Percentiles rank a stretch among this genome's conserved stretches.
Evolutionary conservation across 73 alveolate species (phyloP).

Genomic region (Paramecium pentaurelia): DNA sequence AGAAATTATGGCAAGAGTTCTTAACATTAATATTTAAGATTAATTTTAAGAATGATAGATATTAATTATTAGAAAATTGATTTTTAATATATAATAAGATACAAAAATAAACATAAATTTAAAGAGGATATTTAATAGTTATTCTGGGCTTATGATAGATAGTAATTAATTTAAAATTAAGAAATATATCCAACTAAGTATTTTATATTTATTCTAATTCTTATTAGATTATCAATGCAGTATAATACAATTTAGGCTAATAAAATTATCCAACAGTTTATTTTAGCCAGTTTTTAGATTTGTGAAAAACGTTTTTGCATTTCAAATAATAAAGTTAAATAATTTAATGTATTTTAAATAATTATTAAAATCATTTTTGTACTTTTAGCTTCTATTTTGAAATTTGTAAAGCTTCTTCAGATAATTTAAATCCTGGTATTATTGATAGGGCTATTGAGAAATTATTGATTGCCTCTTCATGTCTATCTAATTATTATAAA

Average conservation of each 20-base stretch:
- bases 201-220: too few species aligned
- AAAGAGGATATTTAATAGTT: too few species aligned
- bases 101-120: too few species aligned
- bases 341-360: too few species aligned
- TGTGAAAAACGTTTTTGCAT: too few species aligned
- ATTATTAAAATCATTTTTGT: not conserved
- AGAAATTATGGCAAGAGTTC: slow-evolving; percentile 30
- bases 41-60: slow-evolving; percentile 2
- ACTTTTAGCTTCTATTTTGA: not conserved
- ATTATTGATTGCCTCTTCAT: not conserved
- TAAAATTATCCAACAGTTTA: too few species aligned
- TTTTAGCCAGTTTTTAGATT: too few species aligned
- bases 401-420: not conserved
- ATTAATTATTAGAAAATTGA: not conserved
- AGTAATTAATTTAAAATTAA: too few species aligned
- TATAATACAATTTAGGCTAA: too few species aligned
- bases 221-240: too few species aligned
- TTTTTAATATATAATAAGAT: not conserved
- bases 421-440: not conserved
- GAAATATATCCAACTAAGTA: not conserved
- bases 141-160: not conserved
- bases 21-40: not conserved
- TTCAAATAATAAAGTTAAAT: too few species aligned
- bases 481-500: not conserved
- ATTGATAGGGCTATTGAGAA: not conserved